Evolutionary conservation across 495 filamentous ascomycete species (phyloP), one percentile per base, ranked within the genome.

Genomic region (Astrothelium subdiscretum): DNA sequence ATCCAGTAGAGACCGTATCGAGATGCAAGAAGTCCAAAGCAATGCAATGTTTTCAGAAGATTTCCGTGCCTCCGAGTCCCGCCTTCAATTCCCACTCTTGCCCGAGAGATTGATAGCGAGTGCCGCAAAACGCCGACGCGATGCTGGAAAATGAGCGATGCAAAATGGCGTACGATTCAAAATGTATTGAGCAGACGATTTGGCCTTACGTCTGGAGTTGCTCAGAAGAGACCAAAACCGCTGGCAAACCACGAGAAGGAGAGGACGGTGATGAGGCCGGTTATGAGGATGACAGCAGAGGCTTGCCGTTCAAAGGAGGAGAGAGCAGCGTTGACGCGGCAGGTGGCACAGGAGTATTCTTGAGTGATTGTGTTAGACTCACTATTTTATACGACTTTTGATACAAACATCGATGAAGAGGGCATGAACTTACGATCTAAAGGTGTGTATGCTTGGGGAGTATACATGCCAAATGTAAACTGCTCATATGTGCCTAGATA

Each of bases 191-290:
- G 32, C 32, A 38, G 32, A 38, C 6, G 32, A 38, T 13, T 13
- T 38, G 32, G 32, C 13, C 13, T 38, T 5, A 38, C 6, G 32
- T 5, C 32, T 38, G 26, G 59, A 32, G 35, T 29, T 42, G 29
- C 48, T 69, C 78, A 79, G 63, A 87, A 78, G 57, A 85, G 74
- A 26, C 81, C 87, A 58, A 85, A 78, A 13, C 81, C 88, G 54
- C 80, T 80, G 52, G 89, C 85, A 66, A 96, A 96, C 87, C 90
- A 96, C 59, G 88, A 88, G 71, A 96, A 95, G 48, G 89, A 89
- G 27, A 87, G 65, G 6, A 95, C 75, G 12, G 90, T 95, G 51
- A 92, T 77, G 20, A 81, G 62, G 57, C 81, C 82, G 87, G 92
- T 94, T 58, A 81, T 80, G 58, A 91, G 61, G 57, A 87, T 79